A percentile compares a stretch with the other conserved stretches of the same genome.
These are phyloP conservation scores for Leishmania mexicana DNA, from an alignment of 208 protist genomes.

Conservation along the genomic window DNA sequence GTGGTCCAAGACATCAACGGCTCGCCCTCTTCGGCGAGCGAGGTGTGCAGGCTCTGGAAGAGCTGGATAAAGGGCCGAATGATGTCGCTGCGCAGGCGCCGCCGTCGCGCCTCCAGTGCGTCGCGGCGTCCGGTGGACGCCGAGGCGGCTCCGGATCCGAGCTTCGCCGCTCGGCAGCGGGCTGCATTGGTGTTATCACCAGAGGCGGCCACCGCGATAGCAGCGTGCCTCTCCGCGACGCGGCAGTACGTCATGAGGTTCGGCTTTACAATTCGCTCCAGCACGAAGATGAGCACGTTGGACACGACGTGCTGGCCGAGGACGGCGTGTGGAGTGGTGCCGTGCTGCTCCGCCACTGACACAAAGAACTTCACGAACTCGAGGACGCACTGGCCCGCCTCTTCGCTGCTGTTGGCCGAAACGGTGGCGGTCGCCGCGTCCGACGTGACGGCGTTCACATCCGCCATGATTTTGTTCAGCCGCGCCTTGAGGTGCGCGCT, in stretches of 20 bases:
- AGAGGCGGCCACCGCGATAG: neutral
- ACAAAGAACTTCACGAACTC: conserved; percentile 58
- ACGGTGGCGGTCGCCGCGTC: neutral
- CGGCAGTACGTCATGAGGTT: conserved; percentile 46
- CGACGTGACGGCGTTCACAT: conserved; percentile 11
- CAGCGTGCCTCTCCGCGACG: conserved; percentile 19
- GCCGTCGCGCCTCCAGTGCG: conserved; percentile 29
- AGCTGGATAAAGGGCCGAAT: conserved; percentile 58
- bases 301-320: conserved; percentile 75
- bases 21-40: conserved; percentile 37
- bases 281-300: conserved; percentile 69
- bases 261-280: conserved; percentile 72
- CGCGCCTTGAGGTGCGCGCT: conserved; percentile 15
- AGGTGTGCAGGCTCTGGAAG: conserved; percentile 51
- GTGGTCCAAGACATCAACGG: conserved; percentile 15
- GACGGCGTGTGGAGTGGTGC: conserved; percentile 50
- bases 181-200: neutral
- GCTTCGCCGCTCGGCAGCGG: too few species aligned
- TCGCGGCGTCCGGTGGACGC: conserved; percentile 15
- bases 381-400: conserved; percentile 43
- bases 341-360: conserved; percentile 38
- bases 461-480: conserved; percentile 32
- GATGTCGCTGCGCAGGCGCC: conserved; percentile 50
- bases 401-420: conserved; percentile 29
- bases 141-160: neutral